These are phyloP conservation scores for Geotrichum bryndzae DNA, from an alignment of 1,139 yeast species.

Conservation along the genomic window DNA sequence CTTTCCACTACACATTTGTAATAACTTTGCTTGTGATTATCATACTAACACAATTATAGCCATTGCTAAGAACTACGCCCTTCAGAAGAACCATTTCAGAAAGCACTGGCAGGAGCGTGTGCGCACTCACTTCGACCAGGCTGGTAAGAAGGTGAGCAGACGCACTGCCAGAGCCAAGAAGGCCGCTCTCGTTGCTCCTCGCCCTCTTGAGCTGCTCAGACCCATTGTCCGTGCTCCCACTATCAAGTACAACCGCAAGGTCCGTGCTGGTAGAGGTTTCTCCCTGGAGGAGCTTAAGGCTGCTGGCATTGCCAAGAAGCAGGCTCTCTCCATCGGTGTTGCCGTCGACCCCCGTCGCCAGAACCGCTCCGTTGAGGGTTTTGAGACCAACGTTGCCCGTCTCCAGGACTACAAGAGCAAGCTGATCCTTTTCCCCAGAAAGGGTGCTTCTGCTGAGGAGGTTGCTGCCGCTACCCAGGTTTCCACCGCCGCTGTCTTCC, in stretches of 20 bases:
- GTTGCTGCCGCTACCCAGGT: constrained; percentile 66
- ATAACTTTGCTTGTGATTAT: background rate
- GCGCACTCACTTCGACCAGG: constrained; percentile 98
- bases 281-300: constrained; percentile 97
- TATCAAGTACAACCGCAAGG: constrained; percentile 97
- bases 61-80: constrained; percentile 84
- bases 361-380: constrained; percentile 95
- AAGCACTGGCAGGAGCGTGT: constrained; percentile 99
- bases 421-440: constrained; percentile 84
- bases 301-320: constrained; percentile 89
- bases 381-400: constrained; percentile 92
- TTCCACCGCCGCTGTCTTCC: constrained; percentile 79
- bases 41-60: constrained; percentile 46
- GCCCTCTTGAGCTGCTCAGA: constrained; percentile 93
- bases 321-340: constrained; percentile 97
- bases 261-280: constrained; percentile 99
- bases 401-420: constrained; percentile 93
- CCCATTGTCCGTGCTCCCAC: constrained; percentile 99
- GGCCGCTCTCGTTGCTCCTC: constrained; percentile 96
- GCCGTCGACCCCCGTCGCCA: constrained; percentile 99
- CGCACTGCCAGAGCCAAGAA: constrained; percentile 89
- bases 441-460: constrained; percentile 41
- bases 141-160: constrained; percentile 97
- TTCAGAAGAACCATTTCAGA: constrained; percentile 66
- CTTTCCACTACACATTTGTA: background rate